phyloP scores from a whole-genome alignment of 2,329 filamentous ascomycete genomes.

The Trichoderma semiorbis region DNA sequence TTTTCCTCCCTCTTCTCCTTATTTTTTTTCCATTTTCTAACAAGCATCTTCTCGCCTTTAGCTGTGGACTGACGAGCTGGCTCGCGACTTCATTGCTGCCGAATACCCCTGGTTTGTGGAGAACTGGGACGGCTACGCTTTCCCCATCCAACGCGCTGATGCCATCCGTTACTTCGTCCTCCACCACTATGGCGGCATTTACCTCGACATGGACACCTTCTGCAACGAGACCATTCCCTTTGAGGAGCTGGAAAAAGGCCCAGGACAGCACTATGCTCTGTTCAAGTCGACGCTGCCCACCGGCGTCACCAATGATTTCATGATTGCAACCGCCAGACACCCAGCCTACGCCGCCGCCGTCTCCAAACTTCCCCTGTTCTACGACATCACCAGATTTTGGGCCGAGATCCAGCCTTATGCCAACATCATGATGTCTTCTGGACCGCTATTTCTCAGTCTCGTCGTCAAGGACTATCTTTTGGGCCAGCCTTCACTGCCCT shows the following conservation, averaged over 20 bases:
- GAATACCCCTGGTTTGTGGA: slow-evolving; percentile 76
- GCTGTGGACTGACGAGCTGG: slow-evolving; percentile 73
- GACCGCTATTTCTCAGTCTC: slow-evolving; percentile 6
- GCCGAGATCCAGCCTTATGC: slow-evolving; percentile 6
- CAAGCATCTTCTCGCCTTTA: slow-evolving; percentile 29
- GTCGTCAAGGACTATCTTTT: slow-evolving; percentile 8
- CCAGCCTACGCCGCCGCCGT: slow-evolving; percentile 2
- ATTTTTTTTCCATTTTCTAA: neutral
- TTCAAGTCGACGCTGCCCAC: slow-evolving; percentile 9
- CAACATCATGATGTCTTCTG: slow-evolving; percentile 16
- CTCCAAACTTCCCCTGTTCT: slow-evolving; percentile 2
- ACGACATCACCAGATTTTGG: slow-evolving; percentile 10
- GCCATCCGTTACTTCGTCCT: slow-evolving; percentile 77
- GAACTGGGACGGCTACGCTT: slow-evolving; percentile 70
- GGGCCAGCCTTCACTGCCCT: neutral
- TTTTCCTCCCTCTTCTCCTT: too few species aligned
- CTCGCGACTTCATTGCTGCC: slow-evolving; percentile 66
- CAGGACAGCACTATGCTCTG: slow-evolving; percentile 3
- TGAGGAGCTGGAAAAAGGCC: slow-evolving; percentile 2
- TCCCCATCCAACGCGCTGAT: slow-evolving; percentile 74
- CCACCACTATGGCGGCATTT: slow-evolving; percentile 73
- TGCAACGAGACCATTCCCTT: slow-evolving; percentile 10
- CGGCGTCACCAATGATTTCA: slow-evolving; percentile 6
- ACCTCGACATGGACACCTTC: slow-evolving; percentile 67
- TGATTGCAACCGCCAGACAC: slow-evolving; percentile 8